Base-by-base conservation (phyloP, 306 rosid genomes). In the Vachellia pachyceras region DNA sequence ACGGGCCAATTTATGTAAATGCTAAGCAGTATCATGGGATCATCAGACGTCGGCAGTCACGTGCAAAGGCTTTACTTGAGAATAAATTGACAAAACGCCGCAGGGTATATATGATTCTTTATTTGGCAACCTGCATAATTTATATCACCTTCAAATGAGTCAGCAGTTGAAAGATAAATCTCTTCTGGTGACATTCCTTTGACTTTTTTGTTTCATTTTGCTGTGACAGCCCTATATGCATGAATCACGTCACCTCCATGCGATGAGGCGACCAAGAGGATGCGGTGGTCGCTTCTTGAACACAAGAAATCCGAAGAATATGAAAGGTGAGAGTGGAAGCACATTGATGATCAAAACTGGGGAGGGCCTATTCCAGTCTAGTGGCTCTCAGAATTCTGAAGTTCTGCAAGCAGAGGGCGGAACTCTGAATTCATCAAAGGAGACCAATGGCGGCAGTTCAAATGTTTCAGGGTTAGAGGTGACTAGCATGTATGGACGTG, bases 1-100 rank as follows among this genome's bases (percentile, higher is more conserved):
- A 92, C 36, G 97, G 90, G 82, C 95, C 97, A 18, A 90, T 91
- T 39, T 92, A 88, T 49, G 97, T 92, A 40, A 92, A 92, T 84
- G 95, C 97, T 60, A 92, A 92, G 90, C 97, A 92, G 77, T 92
- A 92, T 81, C 92, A 81, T 65, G 95, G 97, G 81, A 92, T 92
- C 89, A 76, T 92, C 69, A 82, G 95, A 74, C 97, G 97, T 29
- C 72, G 97, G 77, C 90, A 88, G 82, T 89, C 94, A 22, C 94
- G 95, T 18, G 95, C 95, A 3, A 92, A 92, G 85, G 92, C 95
- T 42, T 81, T 89, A 15, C 82, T 88, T 75, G 77, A 35, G 85
- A 88, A 85, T 5, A 89, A 82, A 72, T 18, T 86, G n/a, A 61
- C 88, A 3, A 82, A 74, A 61, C 75, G 72, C 49, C 90, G 94